Evolutionary conservation across 78 protist species (phyloP).

Genomic region (Blattamonas nauphoetae): DNA sequence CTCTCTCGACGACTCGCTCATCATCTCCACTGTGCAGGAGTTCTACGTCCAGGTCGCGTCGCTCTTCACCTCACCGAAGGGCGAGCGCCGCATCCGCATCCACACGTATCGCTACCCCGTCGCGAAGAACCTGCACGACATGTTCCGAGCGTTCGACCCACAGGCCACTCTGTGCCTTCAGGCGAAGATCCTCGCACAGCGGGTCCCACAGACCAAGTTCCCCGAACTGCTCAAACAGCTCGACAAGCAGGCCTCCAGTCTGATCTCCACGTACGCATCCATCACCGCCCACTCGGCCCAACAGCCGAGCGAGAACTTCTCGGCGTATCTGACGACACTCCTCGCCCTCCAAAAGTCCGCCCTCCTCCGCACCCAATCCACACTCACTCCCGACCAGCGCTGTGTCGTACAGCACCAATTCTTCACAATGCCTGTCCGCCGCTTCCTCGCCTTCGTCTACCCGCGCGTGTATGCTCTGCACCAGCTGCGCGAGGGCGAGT

Average conservation of each 20-base stretch:
- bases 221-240: background rate
- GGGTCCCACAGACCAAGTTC: background rate
- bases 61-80: constrained; percentile 40
- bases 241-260: background rate
- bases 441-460: background rate
- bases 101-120: background rate
- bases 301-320: background rate
- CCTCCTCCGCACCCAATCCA: background rate
- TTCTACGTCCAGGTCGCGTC: constrained; percentile 37
- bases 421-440: background rate
- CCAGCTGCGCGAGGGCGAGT: background rate
- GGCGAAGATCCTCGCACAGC: background rate
- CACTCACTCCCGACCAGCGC: background rate
- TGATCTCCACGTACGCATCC: background rate
- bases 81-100: constrained; percentile 49
- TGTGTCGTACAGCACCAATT: background rate
- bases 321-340: background rate
- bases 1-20: constrained; percentile 31
- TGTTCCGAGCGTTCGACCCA: background rate
- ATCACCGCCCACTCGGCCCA: background rate
- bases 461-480: background rate
- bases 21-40: background rate
- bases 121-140: background rate
- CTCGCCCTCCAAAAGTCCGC: background rate
- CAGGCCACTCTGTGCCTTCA: background rate